Percentiles rank a stretch among this genome's conserved stretches.
phyloP scores from a whole-genome alignment of 108 stramenopile genomes.

The Mediolabrus comicus region DNA sequence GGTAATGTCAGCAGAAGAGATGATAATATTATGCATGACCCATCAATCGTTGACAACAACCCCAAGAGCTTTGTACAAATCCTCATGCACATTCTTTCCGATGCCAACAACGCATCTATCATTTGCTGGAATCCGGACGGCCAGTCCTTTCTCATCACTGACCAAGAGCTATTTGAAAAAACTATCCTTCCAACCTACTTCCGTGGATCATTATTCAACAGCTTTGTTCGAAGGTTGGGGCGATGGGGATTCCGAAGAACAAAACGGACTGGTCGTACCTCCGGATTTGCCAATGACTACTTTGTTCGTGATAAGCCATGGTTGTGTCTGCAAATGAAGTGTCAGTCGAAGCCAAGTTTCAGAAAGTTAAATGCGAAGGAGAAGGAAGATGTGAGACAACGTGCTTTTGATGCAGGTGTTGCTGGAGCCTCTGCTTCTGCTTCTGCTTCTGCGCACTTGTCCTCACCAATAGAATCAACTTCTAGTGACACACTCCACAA shows the following conservation, averaged over 20 bases:
- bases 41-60: neutral
- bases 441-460: neutral
- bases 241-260: slow-evolving; percentile 34
- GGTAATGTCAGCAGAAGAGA: too few relatives aligned
- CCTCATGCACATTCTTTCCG: slow-evolving; percentile 13
- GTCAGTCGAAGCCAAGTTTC: neutral
- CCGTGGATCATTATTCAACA: slow-evolving; percentile 80
- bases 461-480: neutral
- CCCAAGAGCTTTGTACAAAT: slow-evolving; percentile 11
- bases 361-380: neutral
- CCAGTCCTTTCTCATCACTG: slow-evolving; percentile 68
- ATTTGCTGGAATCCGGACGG: slow-evolving; percentile 73
- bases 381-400: neutral
- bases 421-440: neutral
- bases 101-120: slow-evolving; percentile 1
- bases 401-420: neutral
- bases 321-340: slow-evolving; percentile 59
- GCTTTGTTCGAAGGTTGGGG: slow-evolving; percentile 86
- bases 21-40: too few relatives aligned
- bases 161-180: slow-evolving; percentile 70
- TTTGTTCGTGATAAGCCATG: slow-evolving; percentile 65
- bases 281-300: slow-evolving; percentile 70
- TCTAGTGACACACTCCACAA: too few relatives aligned
- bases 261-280: slow-evolving; percentile 31
- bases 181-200: slow-evolving; percentile 80